phyloP scores from a whole-genome alignment of 2,329 filamentous ascomycete genomes.

The Chaetomium sp. region DNA sequence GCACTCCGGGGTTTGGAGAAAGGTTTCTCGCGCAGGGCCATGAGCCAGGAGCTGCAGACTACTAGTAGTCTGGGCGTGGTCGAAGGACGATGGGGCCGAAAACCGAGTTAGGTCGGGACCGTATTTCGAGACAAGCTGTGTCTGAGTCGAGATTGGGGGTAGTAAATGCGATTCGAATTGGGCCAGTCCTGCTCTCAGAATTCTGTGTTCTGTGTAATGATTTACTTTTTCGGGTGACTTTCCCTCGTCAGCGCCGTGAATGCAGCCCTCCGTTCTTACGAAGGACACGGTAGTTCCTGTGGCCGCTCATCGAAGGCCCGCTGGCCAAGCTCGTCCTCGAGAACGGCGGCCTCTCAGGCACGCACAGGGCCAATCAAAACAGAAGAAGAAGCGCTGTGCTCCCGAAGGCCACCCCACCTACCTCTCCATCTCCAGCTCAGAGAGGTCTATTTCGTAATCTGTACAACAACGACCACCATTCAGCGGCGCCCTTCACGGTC shows the following conservation, averaged over 20 bases:
- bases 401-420: not conserved
- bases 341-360: not conserved
- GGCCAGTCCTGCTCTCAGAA: not conserved
- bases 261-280: not conserved
- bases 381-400: not conserved
- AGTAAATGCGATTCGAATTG: conserved; percentile 1
- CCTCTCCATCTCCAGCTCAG: not conserved
- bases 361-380: not conserved
- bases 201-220: not conserved
- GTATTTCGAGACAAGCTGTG: not conserved
- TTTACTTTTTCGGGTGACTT: not conserved
- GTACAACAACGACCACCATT: not conserved
- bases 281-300: not conserved
- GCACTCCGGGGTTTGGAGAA: not conserved
- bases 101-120: not conserved
- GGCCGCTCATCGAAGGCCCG: not conserved
- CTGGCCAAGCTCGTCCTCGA: not conserved
- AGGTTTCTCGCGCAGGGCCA: not conserved
- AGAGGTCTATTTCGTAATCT: not conserved
- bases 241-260: not conserved
- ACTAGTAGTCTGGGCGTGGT: not conserved
- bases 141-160: not conserved
- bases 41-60: not conserved
- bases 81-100: not conserved
- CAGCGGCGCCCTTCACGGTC: not conserved